Evolutionary conservation across 345 rosid species (phyloP).

Genomic region (Salix exigua): DNA sequence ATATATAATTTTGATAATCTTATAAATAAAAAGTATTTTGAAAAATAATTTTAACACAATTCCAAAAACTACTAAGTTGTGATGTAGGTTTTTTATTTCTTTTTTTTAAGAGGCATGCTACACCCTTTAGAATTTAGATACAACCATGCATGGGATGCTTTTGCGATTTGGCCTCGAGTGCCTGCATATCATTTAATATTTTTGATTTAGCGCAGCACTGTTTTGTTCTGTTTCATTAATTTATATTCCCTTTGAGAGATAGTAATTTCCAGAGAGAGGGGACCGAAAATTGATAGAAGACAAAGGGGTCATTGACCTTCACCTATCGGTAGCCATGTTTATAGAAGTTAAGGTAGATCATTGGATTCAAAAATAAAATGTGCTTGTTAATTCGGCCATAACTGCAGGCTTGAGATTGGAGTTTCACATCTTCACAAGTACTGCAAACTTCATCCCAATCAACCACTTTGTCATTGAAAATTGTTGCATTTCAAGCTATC

Average conservation of each 20-base stretch:
- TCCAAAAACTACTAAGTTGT: not conserved
- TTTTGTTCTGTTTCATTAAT: not conserved
- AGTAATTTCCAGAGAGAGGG: not conserved
- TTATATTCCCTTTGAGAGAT: not conserved
- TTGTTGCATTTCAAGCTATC: too few species aligned
- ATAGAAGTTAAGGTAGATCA: not conserved
- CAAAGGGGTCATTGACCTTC: not conserved
- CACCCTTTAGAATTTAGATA: not conserved
- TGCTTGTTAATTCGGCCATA: too few species aligned
- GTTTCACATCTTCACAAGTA: too few species aligned
- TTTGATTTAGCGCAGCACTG: not conserved
- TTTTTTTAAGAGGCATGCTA: not conserved
- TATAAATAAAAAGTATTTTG: accelerated
- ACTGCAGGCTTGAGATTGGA: too few species aligned
- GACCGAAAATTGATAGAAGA: not conserved
- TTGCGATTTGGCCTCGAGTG: not conserved
- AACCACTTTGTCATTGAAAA: too few species aligned
- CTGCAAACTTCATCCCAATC: too few species aligned
- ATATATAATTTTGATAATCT: too few species aligned
- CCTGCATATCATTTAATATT: not conserved
- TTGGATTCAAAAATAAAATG: not conserved
- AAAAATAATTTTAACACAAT: too few species aligned
- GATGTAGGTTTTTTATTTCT: not conserved
- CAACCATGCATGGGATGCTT: not conserved
- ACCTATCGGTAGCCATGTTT: not conserved